Evolutionary conservation across 2,329 filamentous ascomycete species (phyloP), one percentile per base, ranked within the genome.

Genomic region (Aureobasidium sp.): DNA sequence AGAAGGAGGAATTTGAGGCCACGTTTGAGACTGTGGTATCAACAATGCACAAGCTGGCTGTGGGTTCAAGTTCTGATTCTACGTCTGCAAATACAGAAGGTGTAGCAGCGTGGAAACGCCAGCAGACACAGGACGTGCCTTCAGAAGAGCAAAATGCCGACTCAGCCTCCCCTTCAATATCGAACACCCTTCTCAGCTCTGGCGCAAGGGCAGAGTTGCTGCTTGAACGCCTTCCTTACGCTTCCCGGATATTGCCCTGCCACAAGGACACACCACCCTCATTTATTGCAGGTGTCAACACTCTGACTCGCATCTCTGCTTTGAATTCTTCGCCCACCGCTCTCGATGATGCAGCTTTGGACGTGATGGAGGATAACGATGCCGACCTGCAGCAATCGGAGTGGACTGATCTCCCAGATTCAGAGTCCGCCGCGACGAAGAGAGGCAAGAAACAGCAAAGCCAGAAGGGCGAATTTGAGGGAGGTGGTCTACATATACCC

Each of bases 201-300:
- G 15, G 86, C 3, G 85, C 87, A 4, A 85, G 86, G 39, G 81
- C 81, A 45, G 90, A 93, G 72, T 81, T 94, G 77, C 75, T 97
- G 0, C 82, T 97, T 27, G 90, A 97, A 66, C 85, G 91, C 9
- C 80, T 99, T 0, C 94, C 94, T 0, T 97, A 96, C 73, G 85
- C 94, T 79, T 81, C 86, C 1, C 81, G 84, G 56, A 89, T 97
- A 42, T 64, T 77, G 73, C 45, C 70, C 77, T 27, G 74, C 92
- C 9, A 85, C 88, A 61, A 86, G 82, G 68, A 63, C 22, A 33
- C 53, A 14, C 49, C 49, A 8, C 17, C 6, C 22, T 39, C 17
- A 7, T 33, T 61, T 7, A 33, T 49, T 22, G 7, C 31, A 9
- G 24, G 33, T 3, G 82, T 95, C 8, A 86, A 86, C 0, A 81